A percentile compares a stretch with the other conserved stretches of the same genome.
Evolutionary conservation across 2,329 filamentous ascomycete genomes (phyloP).

Genomic region (Apiospora kogelbergensis): DNA sequence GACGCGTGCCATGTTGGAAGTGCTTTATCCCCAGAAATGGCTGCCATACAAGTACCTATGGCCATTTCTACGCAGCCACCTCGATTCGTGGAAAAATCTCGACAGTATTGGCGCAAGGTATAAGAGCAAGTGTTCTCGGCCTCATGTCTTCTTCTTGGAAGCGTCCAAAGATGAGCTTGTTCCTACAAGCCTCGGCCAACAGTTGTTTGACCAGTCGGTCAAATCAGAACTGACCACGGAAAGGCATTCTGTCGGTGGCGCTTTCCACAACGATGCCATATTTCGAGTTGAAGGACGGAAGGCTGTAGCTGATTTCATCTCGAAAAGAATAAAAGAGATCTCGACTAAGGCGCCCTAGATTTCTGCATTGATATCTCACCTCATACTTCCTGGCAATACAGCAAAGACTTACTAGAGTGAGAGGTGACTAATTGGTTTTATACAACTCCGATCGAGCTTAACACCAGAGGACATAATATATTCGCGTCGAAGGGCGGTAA

Average conservation of each 20-base stretch:
- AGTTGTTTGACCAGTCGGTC: conserved; percentile 46
- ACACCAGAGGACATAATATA: not conserved
- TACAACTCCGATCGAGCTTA: not conserved
- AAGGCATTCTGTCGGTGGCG: conserved; percentile 43
- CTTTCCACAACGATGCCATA: conserved; percentile 59
- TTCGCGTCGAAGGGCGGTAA: not conserved
- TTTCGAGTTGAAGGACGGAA: conserved; percentile 44
- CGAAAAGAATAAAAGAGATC: not conserved
- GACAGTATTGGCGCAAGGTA: conserved; percentile 38
- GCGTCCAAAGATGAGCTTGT: conserved; percentile 61
- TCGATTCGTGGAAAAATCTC: conserved; percentile 55
- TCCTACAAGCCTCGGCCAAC: conserved; percentile 48
- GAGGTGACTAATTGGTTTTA: too few species aligned
- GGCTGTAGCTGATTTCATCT: conserved; percentile 45
- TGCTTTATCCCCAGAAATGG: conserved; percentile 77
- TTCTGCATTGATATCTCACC: not conserved
- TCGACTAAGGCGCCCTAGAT: not conserved
- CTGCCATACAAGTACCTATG: conserved; percentile 74
- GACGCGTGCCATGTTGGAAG: conserved; percentile 67
- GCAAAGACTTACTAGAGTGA: not conserved
- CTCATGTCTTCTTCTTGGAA: conserved; percentile 51
- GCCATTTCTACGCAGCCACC: conserved; percentile 68
- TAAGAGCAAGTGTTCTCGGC: conserved; percentile 24
- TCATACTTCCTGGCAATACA: not conserved
- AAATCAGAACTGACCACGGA: conserved; percentile 47